Base-by-base conservation (phyloP, 176 grass and related monocot genomes). In the Aegilops tauschii region DNA sequence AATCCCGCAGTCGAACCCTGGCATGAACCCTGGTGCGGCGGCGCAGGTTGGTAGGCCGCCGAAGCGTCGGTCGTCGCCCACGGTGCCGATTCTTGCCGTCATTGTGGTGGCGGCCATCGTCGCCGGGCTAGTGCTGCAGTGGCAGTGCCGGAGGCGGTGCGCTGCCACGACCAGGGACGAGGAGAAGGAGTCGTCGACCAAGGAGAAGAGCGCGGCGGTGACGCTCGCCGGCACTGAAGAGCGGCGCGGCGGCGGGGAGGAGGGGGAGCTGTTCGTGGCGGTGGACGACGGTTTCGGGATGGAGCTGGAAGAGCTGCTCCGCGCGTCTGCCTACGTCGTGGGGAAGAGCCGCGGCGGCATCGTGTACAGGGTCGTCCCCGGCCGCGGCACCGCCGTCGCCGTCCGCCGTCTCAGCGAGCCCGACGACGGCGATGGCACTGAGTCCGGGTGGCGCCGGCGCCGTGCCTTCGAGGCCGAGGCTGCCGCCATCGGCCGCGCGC, bases 251-350 rank as follows among this genome's bases (percentile, higher is more conserved):
- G 89, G 89, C 16, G 85, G 89, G 5, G 89, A 95, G 65, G 90
- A 92, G 1, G 90, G 86, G 16, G 97, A 99, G 88, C 64, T 99
- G 39, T 99, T 94, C 87, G 94, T 91, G 5, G 92, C 90, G 16
- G 85, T 99, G 77, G 97, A 99, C 69, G 94, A 96, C 42, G 92
- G 92, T 23, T 99, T 99, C 87, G 89, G 82, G 40, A 66, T 99
- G 59, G 97, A 99, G 90, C 90, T 96, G 72, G 97, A 99, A 80
- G 97, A 99, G 90, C 87, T 99, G 20, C 97, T 99, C 6, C 90
- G 97, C 12, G 97, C 94, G 8, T 99, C 97, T 0, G 94, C 97
- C 1, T 99, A 94, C 84, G 94, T 99, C 66, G 89, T 99, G 11
- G 97, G 97, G 1, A 99, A 99, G 86, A 97, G 97, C 90, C 90